Evolutionary conservation across 805 yeast species (phyloP), one percentile per base, ranked within the genome.

Genomic region (Kodamaea fukazawae): DNA sequence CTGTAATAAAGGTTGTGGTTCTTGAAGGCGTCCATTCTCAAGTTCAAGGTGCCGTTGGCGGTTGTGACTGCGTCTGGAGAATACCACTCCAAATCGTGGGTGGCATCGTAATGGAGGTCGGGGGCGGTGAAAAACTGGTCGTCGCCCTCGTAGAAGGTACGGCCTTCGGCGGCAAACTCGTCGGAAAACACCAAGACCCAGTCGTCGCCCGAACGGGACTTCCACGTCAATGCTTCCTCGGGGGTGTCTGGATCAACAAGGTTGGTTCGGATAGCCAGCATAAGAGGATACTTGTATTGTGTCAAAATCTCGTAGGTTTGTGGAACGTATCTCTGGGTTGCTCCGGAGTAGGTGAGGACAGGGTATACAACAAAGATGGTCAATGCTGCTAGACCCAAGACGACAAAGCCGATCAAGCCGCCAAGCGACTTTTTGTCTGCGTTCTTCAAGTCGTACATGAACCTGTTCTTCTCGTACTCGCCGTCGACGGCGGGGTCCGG

Each of bases 401-500:
- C 42, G 5, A 83, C 29, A 26, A 89, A 50, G 16, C 88, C 87
- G n/a, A 76, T 30, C 30, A 82, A 56, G 2, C 88, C 90, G 42
- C 77, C 73, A 7, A 71, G 53, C 0, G 89, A 79, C 49, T 80
- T 68, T 53, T 60, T 74, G 58, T 83, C 89, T 78, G 83, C 70
- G 51, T 73, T 57, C 61, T 79, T 83, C 46, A 85, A 60, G 62
- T 85, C 93, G 40, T 78, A 55, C 43, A 66, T 51, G 52, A 85
- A 78, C 50, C 88, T 67, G 56, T 81, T 77, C 47, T 79, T 83
- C 51, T 88, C 95, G 53, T 83, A 79, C 44, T 81, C 78, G 15
- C 95, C 96, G 59, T 93, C 99, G 32, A 81, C 86, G 27, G 89
- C 83, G 7, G 96, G 96, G 61, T 91, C 96, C 2, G 98, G 98